These are phyloP conservation scores for Globisporangium spiculum DNA, from an alignment of 352 stramenopile genomes.

Conservation along the genomic window DNA sequence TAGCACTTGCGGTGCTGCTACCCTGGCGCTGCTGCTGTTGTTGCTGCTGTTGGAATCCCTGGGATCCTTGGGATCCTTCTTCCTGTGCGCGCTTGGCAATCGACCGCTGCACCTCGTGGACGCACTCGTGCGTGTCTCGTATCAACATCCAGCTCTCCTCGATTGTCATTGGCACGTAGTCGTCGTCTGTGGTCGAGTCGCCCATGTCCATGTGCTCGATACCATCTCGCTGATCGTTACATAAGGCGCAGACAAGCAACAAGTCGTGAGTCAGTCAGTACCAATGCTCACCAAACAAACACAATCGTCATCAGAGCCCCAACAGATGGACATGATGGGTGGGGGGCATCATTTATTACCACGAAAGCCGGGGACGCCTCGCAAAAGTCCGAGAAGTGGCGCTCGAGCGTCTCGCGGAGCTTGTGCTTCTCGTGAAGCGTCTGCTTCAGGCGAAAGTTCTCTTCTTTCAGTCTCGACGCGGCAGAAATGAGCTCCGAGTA, in stretches of 20 bases:
- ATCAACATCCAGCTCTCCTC: slow-evolving; percentile 25
- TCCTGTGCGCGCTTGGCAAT: slow-evolving; percentile 3
- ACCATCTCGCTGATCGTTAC: not conserved
- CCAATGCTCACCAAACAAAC: not conserved
- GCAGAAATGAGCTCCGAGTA: slow-evolving; percentile 39
- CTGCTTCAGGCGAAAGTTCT: slow-evolving; percentile 32
- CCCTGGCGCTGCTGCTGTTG: not conserved
- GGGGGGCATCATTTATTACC: not conserved
- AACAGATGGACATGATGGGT: not conserved
- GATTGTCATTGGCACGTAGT: slow-evolving; percentile 15
- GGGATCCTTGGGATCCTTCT: not conserved
- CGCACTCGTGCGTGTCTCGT: slow-evolving; percentile 14
- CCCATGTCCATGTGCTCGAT: not conserved
- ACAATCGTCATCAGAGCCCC: too few relatives aligned
- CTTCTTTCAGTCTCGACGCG: slow-evolving; percentile 26
- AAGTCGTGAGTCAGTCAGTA: not conserved
- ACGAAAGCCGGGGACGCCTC: slow-evolving; percentile 5
- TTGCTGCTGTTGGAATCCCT: not conserved
- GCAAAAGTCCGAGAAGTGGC: slow-evolving; percentile 22
- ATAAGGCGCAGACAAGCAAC: not conserved
- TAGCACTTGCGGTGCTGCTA: not conserved
- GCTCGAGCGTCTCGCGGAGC: slow-evolving; percentile 31
- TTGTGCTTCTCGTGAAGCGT: slow-evolving; percentile 33
- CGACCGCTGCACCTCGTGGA: slow-evolving; percentile 18
- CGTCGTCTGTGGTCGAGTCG: not conserved